phyloP scores from a whole-genome alignment of 148 eudicot genomes.

The Bassia scoparia region DNA sequence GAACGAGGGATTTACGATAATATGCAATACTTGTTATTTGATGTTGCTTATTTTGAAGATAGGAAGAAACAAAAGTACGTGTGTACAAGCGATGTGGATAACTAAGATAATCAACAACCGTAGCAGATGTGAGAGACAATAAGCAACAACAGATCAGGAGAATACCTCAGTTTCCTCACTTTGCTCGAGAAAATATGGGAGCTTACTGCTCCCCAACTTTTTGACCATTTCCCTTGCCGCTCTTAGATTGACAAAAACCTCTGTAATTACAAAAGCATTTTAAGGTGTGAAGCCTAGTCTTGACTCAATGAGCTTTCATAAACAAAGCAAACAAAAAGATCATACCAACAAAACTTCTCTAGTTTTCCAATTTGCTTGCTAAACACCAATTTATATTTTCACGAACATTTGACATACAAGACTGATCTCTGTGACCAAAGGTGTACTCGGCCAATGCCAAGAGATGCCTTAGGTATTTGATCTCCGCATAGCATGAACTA shows the following conservation, averaged over 20 bases:
- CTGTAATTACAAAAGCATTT: constrained; percentile 34
- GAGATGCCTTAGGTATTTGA: constrained; percentile 52
- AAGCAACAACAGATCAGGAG: background rate
- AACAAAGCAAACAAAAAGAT: background rate
- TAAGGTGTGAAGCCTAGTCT: constrained; percentile 19
- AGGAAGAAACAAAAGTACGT: too few relatives aligned
- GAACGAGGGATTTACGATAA: background rate
- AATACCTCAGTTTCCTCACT: constrained; percentile 76
- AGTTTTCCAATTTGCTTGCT: constrained; percentile 59
- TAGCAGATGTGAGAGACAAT: background rate
- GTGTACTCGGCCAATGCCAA: constrained; percentile 59
- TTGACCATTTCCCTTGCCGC: constrained; percentile 80
- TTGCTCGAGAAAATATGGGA: constrained; percentile 85
- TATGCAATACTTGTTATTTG: background rate
- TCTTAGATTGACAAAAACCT: constrained; percentile 86
- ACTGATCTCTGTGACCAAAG: constrained; percentile 68
- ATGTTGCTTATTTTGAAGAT: background rate
- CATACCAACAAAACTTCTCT: constrained; percentile 80
- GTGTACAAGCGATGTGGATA: background rate
- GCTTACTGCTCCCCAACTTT: constrained; percentile 75
- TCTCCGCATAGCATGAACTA: constrained; percentile 57
- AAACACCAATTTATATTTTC: constrained; percentile 39
- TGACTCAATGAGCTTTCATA: constrained; percentile 11
- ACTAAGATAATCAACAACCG: background rate
- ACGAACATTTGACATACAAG: constrained; percentile 57